Percentiles rank a stretch among this genome's conserved stretches.
phyloP scores from a whole-genome alignment of 441 rosid species.

The Manihot esculenta region DNA sequence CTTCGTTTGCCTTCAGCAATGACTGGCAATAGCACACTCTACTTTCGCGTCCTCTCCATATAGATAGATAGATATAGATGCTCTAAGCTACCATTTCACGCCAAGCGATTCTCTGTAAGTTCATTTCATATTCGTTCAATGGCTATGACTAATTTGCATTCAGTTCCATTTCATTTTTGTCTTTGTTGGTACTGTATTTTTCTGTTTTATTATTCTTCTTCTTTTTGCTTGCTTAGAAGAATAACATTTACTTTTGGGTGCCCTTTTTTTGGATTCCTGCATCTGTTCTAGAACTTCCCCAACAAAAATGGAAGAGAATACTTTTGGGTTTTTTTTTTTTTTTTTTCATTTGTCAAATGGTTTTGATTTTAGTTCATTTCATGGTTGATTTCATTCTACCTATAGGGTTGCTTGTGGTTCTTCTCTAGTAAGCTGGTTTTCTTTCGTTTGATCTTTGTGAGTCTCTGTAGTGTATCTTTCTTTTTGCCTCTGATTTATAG shows the following conservation, averaged over 20 bases:
- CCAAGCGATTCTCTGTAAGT: conserved; percentile 10
- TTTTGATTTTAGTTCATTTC: neutral
- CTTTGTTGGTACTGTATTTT: neutral
- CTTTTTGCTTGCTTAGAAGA: neutral
- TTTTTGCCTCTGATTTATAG: neutral
- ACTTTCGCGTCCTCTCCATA: conserved; percentile 8
- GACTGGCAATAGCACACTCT: neutral
- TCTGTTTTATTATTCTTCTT: neutral
- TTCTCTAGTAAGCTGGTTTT: neutral
- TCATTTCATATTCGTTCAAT: neutral
- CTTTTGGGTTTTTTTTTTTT: neutral
- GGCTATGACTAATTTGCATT: neutral
- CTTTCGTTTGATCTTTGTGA: neutral
- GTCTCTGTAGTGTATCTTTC: neutral
- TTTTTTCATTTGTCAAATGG: neutral
- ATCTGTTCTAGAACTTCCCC: neutral
- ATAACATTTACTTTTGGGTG: neutral
- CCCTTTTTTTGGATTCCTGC: neutral
- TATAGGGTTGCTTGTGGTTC: neutral
- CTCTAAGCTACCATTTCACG: conserved; percentile 11
- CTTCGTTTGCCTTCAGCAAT: conserved; percentile 31
- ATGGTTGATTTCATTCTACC: neutral
- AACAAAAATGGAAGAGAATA: neutral
- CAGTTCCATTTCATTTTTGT: neutral
- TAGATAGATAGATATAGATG: neutral